Base-by-base conservation (phyloP, 73 alveolate species). In the Symbiodinium natans region DNA sequence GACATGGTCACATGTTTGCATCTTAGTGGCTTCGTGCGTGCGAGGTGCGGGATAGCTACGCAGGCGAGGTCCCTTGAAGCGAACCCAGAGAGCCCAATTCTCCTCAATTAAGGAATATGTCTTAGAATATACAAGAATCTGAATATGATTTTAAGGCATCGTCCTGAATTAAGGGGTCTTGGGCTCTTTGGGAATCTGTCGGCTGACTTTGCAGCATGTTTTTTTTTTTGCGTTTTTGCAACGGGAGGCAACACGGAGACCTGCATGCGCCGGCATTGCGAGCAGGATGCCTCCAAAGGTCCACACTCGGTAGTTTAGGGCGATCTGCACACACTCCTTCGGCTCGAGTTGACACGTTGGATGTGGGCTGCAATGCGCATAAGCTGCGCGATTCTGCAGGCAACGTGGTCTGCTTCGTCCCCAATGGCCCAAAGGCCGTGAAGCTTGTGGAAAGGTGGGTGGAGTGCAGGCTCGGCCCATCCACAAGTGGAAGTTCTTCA, bases 261-360 rank as follows among this genome's bases (percentile, higher is more conserved):
- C 13, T 90, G 97, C 97, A 90, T 90, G 97, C 97, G 97, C 48
- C 88, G 97, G 23, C 97, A 90, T 71, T 39, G 80, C 11, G 97
- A 90, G 39, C 97, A 90, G 33, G 97, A 90, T 87, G 94, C 94
- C 2, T 87, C 94, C 31, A 56, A 54, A 87, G 94, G 93, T 52
- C n/a, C 25, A 0, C 21, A 2, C 13, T 52, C 21, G 68, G 21
- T 52, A 17, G 68, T 2, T 21, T 52, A 17, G 71, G n/a, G n/a
- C n/a, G n/a, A n/a, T n/a, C n/a, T n/a, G n/a, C n/a, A n/a, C n/a
- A n/a, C n/a, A n/a, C n/a, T n/a, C n/a, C n/a, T n/a, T n/a, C n/a
- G n/a, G n/a, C n/a, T n/a, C n/a, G n/a, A n/a, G n/a, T n/a, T n/a
- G n/a, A n/a, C n/a, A n/a, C n/a, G n/a, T n/a, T n/a, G n/a, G n/a